Base-by-base conservation (phyloP, 305 asterid species). In the Fraxinus floribunda region DNA sequence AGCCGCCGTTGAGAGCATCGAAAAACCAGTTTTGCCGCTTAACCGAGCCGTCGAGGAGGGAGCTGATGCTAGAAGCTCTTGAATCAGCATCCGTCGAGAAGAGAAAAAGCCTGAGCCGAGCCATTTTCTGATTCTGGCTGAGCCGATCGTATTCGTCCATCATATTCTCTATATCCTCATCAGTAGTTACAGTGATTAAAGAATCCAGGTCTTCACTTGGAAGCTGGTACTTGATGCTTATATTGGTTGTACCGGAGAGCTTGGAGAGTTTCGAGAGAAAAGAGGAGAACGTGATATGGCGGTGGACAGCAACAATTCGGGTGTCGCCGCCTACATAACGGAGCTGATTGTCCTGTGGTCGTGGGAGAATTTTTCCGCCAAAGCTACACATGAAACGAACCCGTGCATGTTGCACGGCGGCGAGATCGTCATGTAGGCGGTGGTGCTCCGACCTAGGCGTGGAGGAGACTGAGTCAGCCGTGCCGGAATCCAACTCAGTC, bases 321-420 rank as follows among this genome's bases (percentile, higher is more conserved):
- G 99, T 95, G 88, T 95, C 99, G 5, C 99, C 99, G 30, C 98
- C 98, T 80, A 95, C 92, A 88, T 95, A 95, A 49, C 98, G 97
- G 87, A 94, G 98, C 89, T 94, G 98, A 86, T 93, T 94, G 88
- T 95, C 97, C 88, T 91, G 97, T 0, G 98, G 98, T 44, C 98
- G 94, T 72, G 97, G 99, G 76, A 93, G 84, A 89, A 95, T 94
- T 81, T 91, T 94, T 78, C 99, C 99, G 29, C 97, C 95, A 81
- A 93, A 94, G 90, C 99, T 95, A 91, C 99, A 95, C 99, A 95
- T 93, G 89, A 95, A 91, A 24, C 99, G 97, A 81, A 91, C 83
- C 41, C 93, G 89, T 78, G 87, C 88, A 36, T 83, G 91, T 70
- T 35, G 88, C 38, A 83, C 26, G 32, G 79, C 2, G 44, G 79